Conservation (phyloP, 495 filamentous ascomycete genomes). For the Lasiosphaeria hispida region DNA sequence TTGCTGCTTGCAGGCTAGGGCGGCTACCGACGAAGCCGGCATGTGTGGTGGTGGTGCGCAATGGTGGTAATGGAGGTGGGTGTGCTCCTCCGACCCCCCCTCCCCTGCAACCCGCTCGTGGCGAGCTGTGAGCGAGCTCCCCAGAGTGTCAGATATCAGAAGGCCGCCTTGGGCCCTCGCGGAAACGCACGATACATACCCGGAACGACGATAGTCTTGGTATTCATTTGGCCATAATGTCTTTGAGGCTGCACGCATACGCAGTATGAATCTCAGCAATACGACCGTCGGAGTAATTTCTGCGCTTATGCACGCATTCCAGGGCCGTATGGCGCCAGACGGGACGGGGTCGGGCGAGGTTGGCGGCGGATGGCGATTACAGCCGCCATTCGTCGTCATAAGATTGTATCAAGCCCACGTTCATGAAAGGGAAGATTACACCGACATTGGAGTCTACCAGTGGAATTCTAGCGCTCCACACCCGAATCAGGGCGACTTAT, state of each 20-base stretch:
- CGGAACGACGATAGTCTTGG: conserved; percentile 2
- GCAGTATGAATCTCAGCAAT: conserved; percentile 5
- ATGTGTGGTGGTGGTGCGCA: conserved; percentile 8
- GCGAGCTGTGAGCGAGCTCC: not conserved
- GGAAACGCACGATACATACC: conserved; percentile 9
- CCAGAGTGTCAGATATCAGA: conserved; percentile 13
- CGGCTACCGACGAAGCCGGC: conserved; percentile 10
- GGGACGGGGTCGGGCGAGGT: not conserved
- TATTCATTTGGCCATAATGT: not conserved
- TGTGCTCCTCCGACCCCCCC: not conserved
- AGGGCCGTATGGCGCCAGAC: not conserved
- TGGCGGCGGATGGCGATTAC: not conserved
- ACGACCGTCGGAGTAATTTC: conserved; percentile 2
- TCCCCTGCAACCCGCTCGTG: conserved; percentile 9
- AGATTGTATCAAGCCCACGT: conserved; percentile 5
- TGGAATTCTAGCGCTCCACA: not conserved
- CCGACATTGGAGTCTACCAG: conserved; percentile 12
- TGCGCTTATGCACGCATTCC: conserved; percentile 9
- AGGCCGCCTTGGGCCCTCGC: conserved; percentile 1
- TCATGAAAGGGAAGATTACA: conserved; percentile 13
- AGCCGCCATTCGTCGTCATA: conserved; percentile 7
- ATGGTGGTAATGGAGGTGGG: not conserved
- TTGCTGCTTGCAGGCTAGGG: conserved; percentile 3
- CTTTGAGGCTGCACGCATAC: not conserved
- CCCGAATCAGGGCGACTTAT: conserved; percentile 5